Percentiles rank a stretch among this genome's conserved stretches.
These are phyloP conservation scores for Cladosporium oxysporum DNA, from an alignment of 2,329 filamentous ascomycete species.

Conservation along the genomic window DNA sequence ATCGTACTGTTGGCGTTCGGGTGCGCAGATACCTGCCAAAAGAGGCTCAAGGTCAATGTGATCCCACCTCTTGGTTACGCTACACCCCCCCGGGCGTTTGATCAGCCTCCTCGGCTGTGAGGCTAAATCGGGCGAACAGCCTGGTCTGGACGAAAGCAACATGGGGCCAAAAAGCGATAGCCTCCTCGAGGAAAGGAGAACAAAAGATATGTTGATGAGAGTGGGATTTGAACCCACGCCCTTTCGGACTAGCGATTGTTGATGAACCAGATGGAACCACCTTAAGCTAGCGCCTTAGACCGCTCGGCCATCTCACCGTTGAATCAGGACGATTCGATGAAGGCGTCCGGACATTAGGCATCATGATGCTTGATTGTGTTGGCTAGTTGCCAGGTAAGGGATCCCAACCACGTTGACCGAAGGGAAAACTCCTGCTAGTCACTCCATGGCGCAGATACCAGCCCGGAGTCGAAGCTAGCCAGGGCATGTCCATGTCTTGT, in stretches of 20 bases:
- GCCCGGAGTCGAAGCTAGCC: neutral
- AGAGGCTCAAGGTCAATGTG: neutral
- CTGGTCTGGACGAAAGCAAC: neutral
- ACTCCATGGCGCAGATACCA: neutral
- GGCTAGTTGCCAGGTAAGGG: no score
- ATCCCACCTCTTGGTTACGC: neutral
- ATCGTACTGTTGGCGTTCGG: neutral
- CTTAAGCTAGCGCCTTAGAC: conserved; percentile 22
- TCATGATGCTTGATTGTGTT: neutral
- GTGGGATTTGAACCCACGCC: conserved; percentile 21
- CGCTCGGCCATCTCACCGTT: conserved; percentile 20
- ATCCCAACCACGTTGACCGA: no score
- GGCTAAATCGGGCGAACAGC: neutral
- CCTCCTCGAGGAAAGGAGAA: neutral
- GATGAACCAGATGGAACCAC: neutral
- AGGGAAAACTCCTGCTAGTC: neutral
- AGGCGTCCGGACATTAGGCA: no score
- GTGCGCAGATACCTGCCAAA: neutral
- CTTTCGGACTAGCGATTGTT: conserved; percentile 20
- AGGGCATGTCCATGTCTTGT: neutral
- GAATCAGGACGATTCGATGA: conserved; percentile 3
- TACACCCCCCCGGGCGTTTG: neutral
- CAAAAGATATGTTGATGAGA: conserved; percentile 19
- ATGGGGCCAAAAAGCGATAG: neutral
- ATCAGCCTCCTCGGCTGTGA: neutral